phyloP scores from a whole-genome alignment of 2,329 filamentous ascomycete genomes.

The Stagonosporopsis vannaccii region DNA sequence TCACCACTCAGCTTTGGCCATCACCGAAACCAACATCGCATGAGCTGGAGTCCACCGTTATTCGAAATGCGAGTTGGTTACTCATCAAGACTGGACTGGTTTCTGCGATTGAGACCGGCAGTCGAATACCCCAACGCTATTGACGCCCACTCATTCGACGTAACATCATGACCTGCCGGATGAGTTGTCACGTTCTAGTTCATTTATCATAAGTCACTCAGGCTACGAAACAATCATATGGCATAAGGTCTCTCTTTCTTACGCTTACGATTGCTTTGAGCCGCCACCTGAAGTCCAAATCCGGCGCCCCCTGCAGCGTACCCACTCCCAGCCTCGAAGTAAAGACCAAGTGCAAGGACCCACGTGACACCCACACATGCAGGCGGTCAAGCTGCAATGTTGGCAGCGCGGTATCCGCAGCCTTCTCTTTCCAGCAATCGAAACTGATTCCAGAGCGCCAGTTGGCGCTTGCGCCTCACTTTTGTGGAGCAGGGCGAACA shows the following conservation, averaged over 20 bases:
- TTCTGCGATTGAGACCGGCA: neutral
- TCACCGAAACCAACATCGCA: neutral
- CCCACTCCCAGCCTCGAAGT: slow-evolving; percentile 7
- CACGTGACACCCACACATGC: slow-evolving; percentile 5
- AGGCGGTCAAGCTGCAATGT: slow-evolving; percentile 16
- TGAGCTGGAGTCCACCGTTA: neutral
- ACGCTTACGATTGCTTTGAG: neutral
- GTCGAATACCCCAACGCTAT: neutral
- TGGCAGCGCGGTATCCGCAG: slow-evolving; percentile 16
- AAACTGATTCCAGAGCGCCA: neutral
- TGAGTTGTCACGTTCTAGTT: too few relatives aligned
- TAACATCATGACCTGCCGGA: neutral
- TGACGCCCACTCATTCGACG: too few relatives aligned
- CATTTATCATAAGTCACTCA: neutral
- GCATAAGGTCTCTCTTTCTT: neutral
- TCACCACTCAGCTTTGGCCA: neutral
- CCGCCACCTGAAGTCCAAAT: neutral
- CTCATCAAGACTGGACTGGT: neutral
- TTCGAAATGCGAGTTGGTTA: neutral
- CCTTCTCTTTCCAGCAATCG: slow-evolving; percentile 5
- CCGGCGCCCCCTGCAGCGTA: neutral
- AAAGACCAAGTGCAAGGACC: neutral
- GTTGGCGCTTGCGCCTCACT: slow-evolving; percentile 22
- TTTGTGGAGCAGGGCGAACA: slow-evolving; percentile 20
- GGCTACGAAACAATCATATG: neutral